Evolutionary conservation across 768 basidiomycete genomes (phyloP), one percentile per base, ranked within the genome.

Genomic region (Pleurotus platypus): DNA sequence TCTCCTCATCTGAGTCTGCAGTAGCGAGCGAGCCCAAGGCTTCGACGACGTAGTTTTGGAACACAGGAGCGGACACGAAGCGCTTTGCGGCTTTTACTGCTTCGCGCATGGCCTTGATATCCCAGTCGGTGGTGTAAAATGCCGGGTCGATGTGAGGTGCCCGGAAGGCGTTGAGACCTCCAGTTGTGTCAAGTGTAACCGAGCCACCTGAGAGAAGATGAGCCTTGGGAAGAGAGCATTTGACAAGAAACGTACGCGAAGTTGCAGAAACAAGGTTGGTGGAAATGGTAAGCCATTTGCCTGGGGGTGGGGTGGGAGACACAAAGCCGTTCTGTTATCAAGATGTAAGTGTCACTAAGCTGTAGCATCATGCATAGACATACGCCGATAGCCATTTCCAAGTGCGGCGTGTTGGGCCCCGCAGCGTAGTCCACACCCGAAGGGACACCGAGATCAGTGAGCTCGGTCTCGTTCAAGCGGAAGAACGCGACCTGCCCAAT

Each of bases 61-160:
- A 76, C 0, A 70, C 50, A 0, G 64, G 27, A 0, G 70, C 69
- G 0, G 59, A 24, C 1, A 62, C 53, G 55, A 74, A 74, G 12
- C 61, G 64, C 38, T 60, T 57, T 1, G 58, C 62, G 3, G 63
- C 57, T 35, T 60, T 62, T 48, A 72, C 60, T 6, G 61, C 59
- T 40, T 68, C 65, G 2, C 67, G 60, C 59, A 74, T 56, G 0
- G 64, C 63, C 30, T 63, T 56, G 5, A 71, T 64, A 53, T 75
- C 76, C 37, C 70, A 68, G 2, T 55, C 43, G 6, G 67, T 66
- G 39, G 55, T 64, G 18, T 78, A 69, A 65, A 79, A 76, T 45
- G 74, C 73, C 3, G 81, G 79, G 62, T 85, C 73, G 63, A 85
- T 81, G 35, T 70, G 54, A 0, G 84, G 82, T 27, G 67, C 43